A percentile compares a stretch with the other conserved stretches of the same genome.
phyloP scores from a whole-genome alignment of 768 basidiomycete genomes.

The Dictyophora rubrovolvata region DNA sequence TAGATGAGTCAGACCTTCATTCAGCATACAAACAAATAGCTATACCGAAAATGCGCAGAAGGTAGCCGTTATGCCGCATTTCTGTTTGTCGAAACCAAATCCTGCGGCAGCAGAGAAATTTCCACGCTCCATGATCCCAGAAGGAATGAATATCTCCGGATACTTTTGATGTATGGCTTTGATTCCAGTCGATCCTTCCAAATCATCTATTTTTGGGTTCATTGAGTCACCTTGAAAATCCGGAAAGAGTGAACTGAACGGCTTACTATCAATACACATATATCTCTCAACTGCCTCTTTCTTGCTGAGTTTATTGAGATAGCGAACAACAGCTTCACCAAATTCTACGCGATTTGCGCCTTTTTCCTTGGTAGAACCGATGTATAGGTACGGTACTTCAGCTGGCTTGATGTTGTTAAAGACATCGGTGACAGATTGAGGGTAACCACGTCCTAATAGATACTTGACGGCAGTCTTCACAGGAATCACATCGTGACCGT shows the following conservation, averaged over 20 bases:
- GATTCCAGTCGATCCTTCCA: constrained; percentile 84
- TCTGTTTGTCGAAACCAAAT: constrained; percentile 73
- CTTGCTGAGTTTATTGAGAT: constrained; percentile 64
- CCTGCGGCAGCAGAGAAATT: constrained; percentile 81
- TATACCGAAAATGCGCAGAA: constrained; percentile 70
- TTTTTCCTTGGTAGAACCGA: constrained; percentile 62
- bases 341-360: constrained; percentile 78
- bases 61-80: constrained; percentile 79
- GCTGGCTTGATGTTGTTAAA: constrained; percentile 56
- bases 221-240: constrained; percentile 1
- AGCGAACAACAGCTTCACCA: constrained; percentile 73
- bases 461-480: constrained; percentile 73
- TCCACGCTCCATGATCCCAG: constrained; percentile 81
- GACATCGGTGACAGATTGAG: constrained; percentile 37
- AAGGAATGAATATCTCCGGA: constrained; percentile 76
- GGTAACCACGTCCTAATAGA: constrained; percentile 53
- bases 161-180: constrained; percentile 85
- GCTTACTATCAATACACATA: constrained; percentile 78
- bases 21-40: neutral
- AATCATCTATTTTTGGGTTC: constrained; percentile 50
- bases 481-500: constrained; percentile 81
- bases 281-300: constrained; percentile 72
- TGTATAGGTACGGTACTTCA: constrained; percentile 45
- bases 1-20: neutral
- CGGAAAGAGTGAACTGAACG: neutral